phyloP scores from a whole-genome alignment of 2,329 filamentous ascomycete species.

The Colletotrichum graminicola region DNA sequence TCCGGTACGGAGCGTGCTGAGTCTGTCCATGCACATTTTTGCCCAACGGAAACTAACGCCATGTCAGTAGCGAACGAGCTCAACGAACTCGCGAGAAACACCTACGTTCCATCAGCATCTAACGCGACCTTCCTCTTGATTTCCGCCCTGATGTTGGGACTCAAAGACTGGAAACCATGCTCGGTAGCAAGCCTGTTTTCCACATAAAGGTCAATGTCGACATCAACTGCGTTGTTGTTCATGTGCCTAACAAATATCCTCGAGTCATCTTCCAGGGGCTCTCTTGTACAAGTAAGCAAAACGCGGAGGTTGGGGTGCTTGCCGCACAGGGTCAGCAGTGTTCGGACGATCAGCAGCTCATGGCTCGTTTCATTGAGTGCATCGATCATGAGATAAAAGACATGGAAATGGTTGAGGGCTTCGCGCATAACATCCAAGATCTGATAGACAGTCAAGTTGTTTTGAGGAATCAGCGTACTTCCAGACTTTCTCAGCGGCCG shows the following conservation, averaged over 20 bases:
- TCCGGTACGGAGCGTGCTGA: conserved; percentile 44
- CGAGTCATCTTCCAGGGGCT: conserved; percentile 23
- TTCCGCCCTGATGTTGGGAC: conserved; percentile 43
- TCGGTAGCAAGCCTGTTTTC: conserved; percentile 42
- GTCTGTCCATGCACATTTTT: conserved; percentile 47
- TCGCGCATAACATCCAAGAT: conserved; percentile 39
- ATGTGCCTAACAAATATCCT: conserved; percentile 42
- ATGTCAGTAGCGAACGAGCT: neutral
- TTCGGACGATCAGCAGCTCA: conserved; percentile 37
- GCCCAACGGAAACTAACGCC: conserved; percentile 47
- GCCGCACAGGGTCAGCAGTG: conserved; percentile 41
- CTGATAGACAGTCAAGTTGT: conserved; percentile 41
- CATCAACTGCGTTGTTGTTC: conserved; percentile 39
- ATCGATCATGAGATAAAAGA: conserved; percentile 45
- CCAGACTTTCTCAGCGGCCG: conserved; percentile 36
- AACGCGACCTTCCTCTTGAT: conserved; percentile 43
- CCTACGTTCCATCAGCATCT: conserved; percentile 46
- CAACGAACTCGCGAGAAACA: neutral
- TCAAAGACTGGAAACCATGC: conserved; percentile 41
- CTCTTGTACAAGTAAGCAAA: conserved; percentile 44
- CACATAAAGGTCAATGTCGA: conserved; percentile 46
- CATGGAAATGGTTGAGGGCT: conserved; percentile 31
- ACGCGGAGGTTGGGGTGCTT: conserved; percentile 42
- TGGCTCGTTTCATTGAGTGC: conserved; percentile 45
- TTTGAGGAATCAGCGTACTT: conserved; percentile 43